Conservation (phyloP, 1,284 basidiomycete species). For the Pseudozyma hubeiensis region DNA sequence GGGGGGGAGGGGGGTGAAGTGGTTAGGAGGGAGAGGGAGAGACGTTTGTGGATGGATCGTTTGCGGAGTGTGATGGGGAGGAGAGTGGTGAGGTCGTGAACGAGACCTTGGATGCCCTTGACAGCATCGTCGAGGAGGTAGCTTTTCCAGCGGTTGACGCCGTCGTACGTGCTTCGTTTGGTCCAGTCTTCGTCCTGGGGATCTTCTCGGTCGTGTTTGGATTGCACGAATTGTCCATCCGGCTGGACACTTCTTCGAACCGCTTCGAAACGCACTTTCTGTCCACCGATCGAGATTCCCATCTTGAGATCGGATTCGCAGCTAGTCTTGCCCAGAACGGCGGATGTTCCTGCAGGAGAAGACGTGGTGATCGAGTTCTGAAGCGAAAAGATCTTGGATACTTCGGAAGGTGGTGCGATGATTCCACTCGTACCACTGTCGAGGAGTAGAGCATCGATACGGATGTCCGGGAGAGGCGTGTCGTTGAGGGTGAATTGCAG, state of each 20-base stretch:
- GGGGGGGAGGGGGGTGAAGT: too few species aligned
- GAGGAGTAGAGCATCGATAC: conserved; percentile 29
- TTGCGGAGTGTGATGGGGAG: background rate
- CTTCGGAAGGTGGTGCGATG: conserved; percentile 27
- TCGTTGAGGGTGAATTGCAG: conserved; percentile 17
- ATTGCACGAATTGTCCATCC: background rate
- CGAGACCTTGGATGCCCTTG: background rate
- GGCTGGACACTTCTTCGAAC: background rate
- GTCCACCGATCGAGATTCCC: conserved; percentile 17
- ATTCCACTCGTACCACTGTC: conserved; percentile 38
- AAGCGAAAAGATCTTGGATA: conserved; percentile 22
- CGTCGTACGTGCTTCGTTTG: background rate
- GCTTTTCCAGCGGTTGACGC: conserved; percentile 1
- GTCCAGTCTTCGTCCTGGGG: background rate
- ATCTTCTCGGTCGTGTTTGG: background rate
- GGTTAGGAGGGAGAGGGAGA: too few species aligned
- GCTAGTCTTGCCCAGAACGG: conserved; percentile 1
- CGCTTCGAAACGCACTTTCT: background rate
- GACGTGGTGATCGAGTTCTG: background rate
- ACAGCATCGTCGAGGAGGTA: conserved; percentile 12
- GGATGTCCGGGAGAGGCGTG: background rate
- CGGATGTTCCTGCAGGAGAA: background rate
- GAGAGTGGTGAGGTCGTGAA: background rate
- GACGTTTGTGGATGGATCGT: too few species aligned
- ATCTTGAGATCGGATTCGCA: conserved; percentile 2